These are phyloP conservation scores for Aureobasidium zeae DNA, from an alignment of 2,329 filamentous ascomycete genomes.

Conservation along the genomic window DNA sequence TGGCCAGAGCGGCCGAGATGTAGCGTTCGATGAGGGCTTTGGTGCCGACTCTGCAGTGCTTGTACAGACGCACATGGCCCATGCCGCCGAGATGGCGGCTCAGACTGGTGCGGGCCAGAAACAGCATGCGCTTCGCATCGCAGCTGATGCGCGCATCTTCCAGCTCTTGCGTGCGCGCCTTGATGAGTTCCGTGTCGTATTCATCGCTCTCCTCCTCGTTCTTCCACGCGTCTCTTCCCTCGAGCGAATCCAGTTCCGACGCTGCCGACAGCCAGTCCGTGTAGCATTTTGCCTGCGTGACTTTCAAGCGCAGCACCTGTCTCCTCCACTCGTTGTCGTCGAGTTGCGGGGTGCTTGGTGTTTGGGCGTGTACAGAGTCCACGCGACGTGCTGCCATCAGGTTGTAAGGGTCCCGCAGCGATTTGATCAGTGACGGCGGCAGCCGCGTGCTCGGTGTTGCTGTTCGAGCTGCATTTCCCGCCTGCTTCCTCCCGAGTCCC, in stretches of 20 bases:
- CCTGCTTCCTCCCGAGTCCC: neutral
- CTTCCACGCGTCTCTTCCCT: constrained; percentile 79
- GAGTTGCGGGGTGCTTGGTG: constrained; percentile 31
- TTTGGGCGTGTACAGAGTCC: constrained; percentile 4
- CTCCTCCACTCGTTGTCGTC: constrained; percentile 33
- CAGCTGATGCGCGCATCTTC: constrained; percentile 62
- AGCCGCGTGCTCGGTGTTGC: neutral
- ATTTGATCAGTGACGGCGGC: neutral
- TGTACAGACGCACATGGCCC: constrained; percentile 73
- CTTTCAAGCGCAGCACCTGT: constrained; percentile 52
- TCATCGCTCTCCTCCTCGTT: constrained; percentile 54
- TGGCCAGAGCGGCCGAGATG: constrained; percentile 66
- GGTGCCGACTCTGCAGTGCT: constrained; percentile 74
- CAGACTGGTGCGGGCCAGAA: constrained; percentile 69
- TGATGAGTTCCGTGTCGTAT: constrained; percentile 62
- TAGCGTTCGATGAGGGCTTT: constrained; percentile 82
- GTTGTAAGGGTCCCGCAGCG: constrained; percentile 10
- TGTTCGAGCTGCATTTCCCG: neutral
- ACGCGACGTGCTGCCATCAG: neutral
- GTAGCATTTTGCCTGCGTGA: constrained; percentile 61
- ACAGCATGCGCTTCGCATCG: constrained; percentile 68
- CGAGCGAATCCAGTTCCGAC: constrained; percentile 64
- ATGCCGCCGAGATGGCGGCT: constrained; percentile 77
- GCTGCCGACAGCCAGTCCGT: constrained; percentile 69
- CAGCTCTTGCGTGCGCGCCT: constrained; percentile 60